Evolutionary conservation across 345 rosid genomes (phyloP).

Genomic region (Salix udensis): DNA sequence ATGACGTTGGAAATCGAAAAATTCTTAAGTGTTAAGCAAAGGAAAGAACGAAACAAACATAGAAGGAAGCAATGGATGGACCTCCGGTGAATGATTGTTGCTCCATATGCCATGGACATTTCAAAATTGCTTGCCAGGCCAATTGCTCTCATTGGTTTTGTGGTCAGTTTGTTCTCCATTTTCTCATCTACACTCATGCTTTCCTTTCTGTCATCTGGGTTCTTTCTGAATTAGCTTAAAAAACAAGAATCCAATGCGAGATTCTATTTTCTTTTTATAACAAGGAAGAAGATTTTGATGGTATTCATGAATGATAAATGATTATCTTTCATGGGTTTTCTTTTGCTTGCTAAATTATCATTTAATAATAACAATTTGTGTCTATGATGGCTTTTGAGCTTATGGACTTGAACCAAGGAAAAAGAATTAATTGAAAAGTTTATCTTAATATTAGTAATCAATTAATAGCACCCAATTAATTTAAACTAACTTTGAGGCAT

Average conservation of each 20-base stretch:
- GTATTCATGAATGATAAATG: background rate
- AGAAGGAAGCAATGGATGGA: conserved; percentile 43
- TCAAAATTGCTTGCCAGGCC: conserved; percentile 77
- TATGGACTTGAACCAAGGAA: background rate
- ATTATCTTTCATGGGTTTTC: background rate
- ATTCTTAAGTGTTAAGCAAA: no score
- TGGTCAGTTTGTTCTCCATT: conserved; percentile 26
- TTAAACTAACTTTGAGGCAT: background rate
- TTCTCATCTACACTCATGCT: background rate
- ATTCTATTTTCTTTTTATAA: background rate
- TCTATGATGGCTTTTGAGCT: background rate
- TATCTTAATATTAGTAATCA: background rate
- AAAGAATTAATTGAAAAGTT: no score
- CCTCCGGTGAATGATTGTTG: conserved; percentile 72
- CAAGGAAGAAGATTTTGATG: background rate
- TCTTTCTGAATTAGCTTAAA: background rate
- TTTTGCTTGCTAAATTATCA: background rate
- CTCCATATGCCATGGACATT: conserved; percentile 69
- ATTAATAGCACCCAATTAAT: background rate
- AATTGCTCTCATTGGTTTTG: conserved; percentile 99
- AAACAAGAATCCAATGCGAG: background rate
- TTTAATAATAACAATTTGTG: background rate
- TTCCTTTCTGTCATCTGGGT: background rate
- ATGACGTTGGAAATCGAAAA: no score
- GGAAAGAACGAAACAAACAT: background rate